Evolutionary conservation across 148 eudicot genomes (phyloP), one percentile per base, ranked within the genome.

Genomic region (Euryodendron excelsum): DNA sequence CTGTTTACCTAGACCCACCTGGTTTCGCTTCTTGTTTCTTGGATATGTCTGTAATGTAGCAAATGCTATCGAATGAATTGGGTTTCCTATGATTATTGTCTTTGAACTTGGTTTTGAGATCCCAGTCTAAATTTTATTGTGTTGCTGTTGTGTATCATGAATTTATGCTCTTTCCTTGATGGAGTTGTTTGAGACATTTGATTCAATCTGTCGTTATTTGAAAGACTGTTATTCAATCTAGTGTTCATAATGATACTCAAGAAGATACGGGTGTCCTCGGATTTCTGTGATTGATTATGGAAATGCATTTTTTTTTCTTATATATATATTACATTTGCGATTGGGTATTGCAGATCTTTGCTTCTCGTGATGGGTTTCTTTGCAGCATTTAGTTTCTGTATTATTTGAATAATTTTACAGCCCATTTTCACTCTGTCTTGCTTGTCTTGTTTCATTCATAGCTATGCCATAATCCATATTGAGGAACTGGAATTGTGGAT

Each of bases 381-480:
- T 3, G 23, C 64, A n/a, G 15, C 9, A 8, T 45, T 25, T 59
- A 1, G 25, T 79, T 50, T 64, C 34, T 13, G 47, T 63, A 8
- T 48, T 48, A 48, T 25, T 41, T 31, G 36, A 62, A 47, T 37
- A 33, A 62, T 20, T 79, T 48, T 79, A 37, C 63, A 73, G 72
- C 64, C 73, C 61, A 28, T 62, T 33, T 72, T 20, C 2, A 47
- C 25, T n/a, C 47, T 56, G 58, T 60, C 62, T 78, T 4, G 59
- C 36, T 72, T 72, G 73, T 59, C 76, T 59, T 78, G 70, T 71
- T 61, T 65, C 50, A 28, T 59, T 44, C 36, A 77, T n/a, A 31
- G 15, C 18, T 23, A n/a, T 70, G 20, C 31, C 75, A 70, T 61
- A 75, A 20, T 17, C 37, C 39, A 44, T n/a, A n/a, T n/a, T n/a